Conservation (phyloP, 2,329 filamentous ascomycete genomes). For the Colletotrichum lindemuthianum region DNA sequence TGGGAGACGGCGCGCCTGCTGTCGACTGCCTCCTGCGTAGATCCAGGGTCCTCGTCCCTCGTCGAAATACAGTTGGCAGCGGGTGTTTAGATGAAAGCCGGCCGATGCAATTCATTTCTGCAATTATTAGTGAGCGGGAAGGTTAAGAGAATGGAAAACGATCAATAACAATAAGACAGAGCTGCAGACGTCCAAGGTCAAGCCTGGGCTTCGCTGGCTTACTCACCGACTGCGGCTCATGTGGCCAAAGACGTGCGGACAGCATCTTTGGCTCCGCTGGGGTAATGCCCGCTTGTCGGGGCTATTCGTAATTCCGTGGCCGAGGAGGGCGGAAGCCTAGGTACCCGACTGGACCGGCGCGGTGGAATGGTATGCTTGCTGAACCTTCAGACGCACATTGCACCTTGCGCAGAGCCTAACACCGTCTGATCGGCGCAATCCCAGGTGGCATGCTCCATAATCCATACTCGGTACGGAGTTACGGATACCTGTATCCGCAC, state of each 20-base stretch:
- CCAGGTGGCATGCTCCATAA: neutral
- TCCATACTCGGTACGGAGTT: too few relatives aligned
- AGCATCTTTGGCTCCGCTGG: neutral
- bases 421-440: conserved; percentile 29
- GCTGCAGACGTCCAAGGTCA: conserved; percentile 10
- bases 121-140: conserved; percentile 9
- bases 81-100: conserved; percentile 1
- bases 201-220: neutral
- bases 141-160: conserved; percentile 4
- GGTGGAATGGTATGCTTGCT: conserved; percentile 13
- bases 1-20: neutral
- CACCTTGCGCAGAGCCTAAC: conserved; percentile 22
- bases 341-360: conserved; percentile 17
- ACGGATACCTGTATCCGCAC: too few relatives aligned
- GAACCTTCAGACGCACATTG: conserved; percentile 1
- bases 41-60: neutral
- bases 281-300: conserved; percentile 30
- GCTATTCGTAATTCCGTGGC: conserved; percentile 24
- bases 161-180: conserved; percentile 30
- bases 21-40: too few relatives aligned
- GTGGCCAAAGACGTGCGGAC: neutral
- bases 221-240: neutral
- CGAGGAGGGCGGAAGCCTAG: conserved; percentile 23
- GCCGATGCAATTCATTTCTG: conserved; percentile 25
- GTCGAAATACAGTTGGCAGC: conserved; percentile 19